Evolutionary conservation across 1,284 basidiomycete genomes (phyloP).

Genomic region (Ganoderma meredithae): DNA sequence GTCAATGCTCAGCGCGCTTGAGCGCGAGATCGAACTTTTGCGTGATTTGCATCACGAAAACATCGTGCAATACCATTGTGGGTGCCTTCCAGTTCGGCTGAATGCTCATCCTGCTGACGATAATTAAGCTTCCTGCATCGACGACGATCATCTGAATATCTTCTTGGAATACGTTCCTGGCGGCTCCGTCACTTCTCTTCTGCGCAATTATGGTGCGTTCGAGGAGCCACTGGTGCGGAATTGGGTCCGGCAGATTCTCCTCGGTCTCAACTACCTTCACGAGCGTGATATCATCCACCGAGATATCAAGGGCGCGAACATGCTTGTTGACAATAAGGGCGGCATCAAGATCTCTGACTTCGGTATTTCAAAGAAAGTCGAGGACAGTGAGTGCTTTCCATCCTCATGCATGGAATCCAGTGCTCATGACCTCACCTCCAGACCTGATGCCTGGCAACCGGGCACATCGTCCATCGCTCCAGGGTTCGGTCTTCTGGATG

Average conservation of each 20-base stretch:
- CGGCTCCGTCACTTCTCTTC: conserved; percentile 92
- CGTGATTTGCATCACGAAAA: conserved; percentile 96
- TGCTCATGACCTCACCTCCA: conserved; percentile 41
- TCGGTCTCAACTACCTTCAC: conserved; percentile 93
- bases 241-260: conserved; percentile 94
- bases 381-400: conserved; percentile 77
- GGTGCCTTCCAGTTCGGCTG: conserved; percentile 35
- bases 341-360: conserved; percentile 99
- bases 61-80: conserved; percentile 97
- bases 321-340: conserved; percentile 98
- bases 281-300: conserved; percentile 96
- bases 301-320: conserved; percentile 98
- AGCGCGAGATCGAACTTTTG: conserved; percentile 95
- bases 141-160: conserved; percentile 93
- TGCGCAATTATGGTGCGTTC: conserved; percentile 96
- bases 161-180: conserved; percentile 99
- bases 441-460: conserved; percentile 82
- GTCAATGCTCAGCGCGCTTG: conserved; percentile 94
- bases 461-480: conserved; percentile 88
- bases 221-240: conserved; percentile 95
- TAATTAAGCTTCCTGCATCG: conserved; percentile 82
- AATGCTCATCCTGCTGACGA: conserved; percentile 4
- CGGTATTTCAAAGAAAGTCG: conserved; percentile 98
- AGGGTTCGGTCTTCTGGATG: conserved; percentile 99
- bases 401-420: neutral